Evolutionary conservation across 2,329 filamentous ascomycete species (phyloP).

Genomic region (Sporothrix dimorphospora): DNA sequence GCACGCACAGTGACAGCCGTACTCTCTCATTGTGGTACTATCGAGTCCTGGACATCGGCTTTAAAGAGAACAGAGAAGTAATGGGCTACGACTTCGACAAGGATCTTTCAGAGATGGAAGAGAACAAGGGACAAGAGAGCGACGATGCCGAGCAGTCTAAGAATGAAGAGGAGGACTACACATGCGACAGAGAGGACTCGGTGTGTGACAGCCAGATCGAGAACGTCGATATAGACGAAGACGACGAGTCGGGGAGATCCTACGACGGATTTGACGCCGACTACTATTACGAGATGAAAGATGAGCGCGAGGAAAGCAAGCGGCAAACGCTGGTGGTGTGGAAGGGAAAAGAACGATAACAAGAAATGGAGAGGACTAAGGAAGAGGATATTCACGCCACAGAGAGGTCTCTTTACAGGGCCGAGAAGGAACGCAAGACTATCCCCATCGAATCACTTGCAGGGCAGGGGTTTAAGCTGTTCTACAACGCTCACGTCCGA

Average conservation of each 20-base stretch:
- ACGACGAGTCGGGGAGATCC: background rate
- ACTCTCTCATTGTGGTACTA: slow-evolving; percentile 1
- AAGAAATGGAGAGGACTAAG: background rate
- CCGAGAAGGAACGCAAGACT: background rate
- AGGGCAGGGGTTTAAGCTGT: background rate
- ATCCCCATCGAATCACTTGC: background rate
- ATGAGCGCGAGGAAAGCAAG: background rate
- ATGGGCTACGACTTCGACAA: background rate
- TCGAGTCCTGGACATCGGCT: background rate
- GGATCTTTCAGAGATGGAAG: slow-evolving; percentile 8
- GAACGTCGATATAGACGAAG: too few relatives aligned
- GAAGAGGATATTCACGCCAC: background rate
- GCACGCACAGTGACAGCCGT: background rate
- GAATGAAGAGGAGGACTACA: too few relatives aligned
- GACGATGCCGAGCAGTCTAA: too few relatives aligned
- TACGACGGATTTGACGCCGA: background rate
- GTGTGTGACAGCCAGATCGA: background rate
- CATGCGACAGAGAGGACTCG: background rate
- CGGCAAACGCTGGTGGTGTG: background rate
- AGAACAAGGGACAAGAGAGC: background rate
- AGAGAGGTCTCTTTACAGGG: background rate
- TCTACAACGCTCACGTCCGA: background rate
- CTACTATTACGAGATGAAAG: background rate
- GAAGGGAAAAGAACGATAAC: background rate
- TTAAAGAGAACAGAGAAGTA: background rate